phyloP scores from a whole-genome alignment of 2,329 filamentous ascomycete species.

The Amauroascus niger region DNA sequence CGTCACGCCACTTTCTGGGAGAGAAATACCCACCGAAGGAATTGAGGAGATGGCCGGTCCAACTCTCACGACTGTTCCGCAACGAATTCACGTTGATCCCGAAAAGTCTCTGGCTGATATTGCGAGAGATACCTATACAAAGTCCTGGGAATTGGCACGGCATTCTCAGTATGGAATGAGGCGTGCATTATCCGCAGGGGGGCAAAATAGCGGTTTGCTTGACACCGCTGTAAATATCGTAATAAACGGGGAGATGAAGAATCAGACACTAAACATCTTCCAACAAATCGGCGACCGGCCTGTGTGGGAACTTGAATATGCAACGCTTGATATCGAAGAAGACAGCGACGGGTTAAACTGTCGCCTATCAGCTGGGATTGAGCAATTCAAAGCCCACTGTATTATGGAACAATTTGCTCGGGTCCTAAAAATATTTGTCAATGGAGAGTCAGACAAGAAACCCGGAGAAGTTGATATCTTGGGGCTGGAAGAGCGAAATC shows the following conservation, averaged over 20 bases:
- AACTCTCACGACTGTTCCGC: background rate
- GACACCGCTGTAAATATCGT: background rate
- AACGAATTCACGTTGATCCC: background rate
- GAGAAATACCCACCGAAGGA: conserved; percentile 1
- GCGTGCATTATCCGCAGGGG: background rate
- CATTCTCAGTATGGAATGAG: background rate
- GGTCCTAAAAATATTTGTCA: background rate
- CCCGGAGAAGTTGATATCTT: background rate
- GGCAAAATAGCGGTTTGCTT: background rate
- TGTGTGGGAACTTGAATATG: background rate
- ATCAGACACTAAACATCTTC: background rate
- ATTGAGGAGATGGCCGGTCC: background rate
- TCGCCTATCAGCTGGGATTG: background rate
- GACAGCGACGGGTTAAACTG: background rate
- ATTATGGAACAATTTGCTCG: background rate
- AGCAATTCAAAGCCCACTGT: background rate
- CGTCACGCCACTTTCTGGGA: conserved; percentile 14
- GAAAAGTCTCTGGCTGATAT: background rate
- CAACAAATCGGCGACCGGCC: background rate
- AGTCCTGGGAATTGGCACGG: background rate
- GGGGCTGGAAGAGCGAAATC: background rate
- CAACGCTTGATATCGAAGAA: background rate
- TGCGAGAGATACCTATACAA: background rate
- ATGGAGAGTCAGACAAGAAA: background rate
- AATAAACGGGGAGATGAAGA: background rate